Conservation (phyloP, 1,284 basidiomycete genomes). For the Marasmius fiardii region DNA sequence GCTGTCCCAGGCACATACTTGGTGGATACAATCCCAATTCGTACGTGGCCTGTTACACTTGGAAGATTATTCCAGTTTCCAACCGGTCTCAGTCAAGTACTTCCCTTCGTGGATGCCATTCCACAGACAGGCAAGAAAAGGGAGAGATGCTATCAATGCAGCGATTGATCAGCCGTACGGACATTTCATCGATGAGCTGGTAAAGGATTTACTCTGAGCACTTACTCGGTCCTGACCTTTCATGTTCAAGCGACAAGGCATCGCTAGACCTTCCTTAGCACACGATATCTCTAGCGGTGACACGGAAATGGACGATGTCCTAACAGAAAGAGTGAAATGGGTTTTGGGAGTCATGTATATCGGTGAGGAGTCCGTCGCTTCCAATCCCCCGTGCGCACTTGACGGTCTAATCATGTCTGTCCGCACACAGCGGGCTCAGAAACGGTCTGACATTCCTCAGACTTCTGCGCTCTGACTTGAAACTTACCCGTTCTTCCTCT, state of each 20-base stretch:
- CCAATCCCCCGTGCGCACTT: neutral
- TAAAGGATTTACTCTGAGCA: slow-evolving; percentile 5
- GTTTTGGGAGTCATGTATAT: slow-evolving; percentile 25
- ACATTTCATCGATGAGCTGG: slow-evolving; percentile 6
- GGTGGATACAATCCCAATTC: slow-evolving; percentile 20
- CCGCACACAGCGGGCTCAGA: slow-evolving; percentile 24
- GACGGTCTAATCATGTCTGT: neutral
- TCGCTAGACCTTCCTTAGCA: neutral
- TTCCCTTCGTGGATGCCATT: slow-evolving; percentile 15
- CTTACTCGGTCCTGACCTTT: too few species aligned
- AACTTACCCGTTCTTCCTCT: neutral
- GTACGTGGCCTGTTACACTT: slow-evolving; percentile 10
- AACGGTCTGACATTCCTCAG: slow-evolving; percentile 17
- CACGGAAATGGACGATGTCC: slow-evolving; percentile 3
- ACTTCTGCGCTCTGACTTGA: neutral
- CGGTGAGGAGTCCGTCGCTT: slow-evolving; percentile 16
- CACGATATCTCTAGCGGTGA: neutral
- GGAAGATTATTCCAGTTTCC: too few species aligned
- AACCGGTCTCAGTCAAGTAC: slow-evolving; percentile 13
- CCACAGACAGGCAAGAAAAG: neutral
- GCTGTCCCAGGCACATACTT: slow-evolving; percentile 24
- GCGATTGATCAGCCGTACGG: slow-evolving; percentile 7
- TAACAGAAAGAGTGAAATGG: slow-evolving; percentile 16
- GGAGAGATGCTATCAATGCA: slow-evolving; percentile 1
- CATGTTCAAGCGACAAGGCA: neutral